A percentile compares a stretch with the other conserved stretches of the same genome.
Conservation (phyloP, 1,284 basidiomycete genomes). For the Marasmius oreades region DNA sequence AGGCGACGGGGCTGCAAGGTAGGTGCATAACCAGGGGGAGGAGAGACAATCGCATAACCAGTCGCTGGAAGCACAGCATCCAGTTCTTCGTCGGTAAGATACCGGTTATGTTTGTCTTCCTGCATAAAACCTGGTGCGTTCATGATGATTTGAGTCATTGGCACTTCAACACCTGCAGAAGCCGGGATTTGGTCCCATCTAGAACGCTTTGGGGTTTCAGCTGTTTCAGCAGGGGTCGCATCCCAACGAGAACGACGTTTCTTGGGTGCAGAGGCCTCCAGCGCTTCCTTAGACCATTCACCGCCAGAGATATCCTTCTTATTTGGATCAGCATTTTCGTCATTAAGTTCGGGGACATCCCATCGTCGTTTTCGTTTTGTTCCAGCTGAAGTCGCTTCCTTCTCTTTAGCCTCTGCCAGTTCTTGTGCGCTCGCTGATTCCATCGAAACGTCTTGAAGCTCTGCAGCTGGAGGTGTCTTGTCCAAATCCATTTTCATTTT, state of each 20-base stretch:
- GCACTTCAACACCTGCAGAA: constrained; percentile 40
- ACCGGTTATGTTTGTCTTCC: constrained; percentile 93
- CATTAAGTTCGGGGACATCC: constrained; percentile 70
- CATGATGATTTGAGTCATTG: constrained; percentile 79
- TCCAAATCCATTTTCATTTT: constrained; percentile 83
- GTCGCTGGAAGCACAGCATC: constrained; percentile 83
- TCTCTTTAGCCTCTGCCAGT: constrained; percentile 33
- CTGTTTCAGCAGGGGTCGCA: constrained; percentile 74
- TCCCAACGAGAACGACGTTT: constrained; percentile 95
- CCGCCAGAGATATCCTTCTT: constrained; percentile 41
- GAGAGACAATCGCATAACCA: constrained; percentile 91
- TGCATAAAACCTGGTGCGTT: constrained; percentile 79
- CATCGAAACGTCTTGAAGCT: constrained; percentile 66
- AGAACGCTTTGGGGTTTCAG: constrained; percentile 76
- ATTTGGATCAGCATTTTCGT: constrained; percentile 60
- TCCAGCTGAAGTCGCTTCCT: constrained; percentile 27
- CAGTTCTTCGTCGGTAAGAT: constrained; percentile 94
- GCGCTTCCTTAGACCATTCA: constrained; percentile 72
- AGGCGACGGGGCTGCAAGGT: constrained; percentile 79
- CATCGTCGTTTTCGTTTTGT: constrained; percentile 83
- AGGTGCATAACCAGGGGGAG: constrained; percentile 92
- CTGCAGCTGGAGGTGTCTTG: constrained; percentile 81
- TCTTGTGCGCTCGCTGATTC: constrained; percentile 61
- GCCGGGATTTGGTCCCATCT: constrained; percentile 93
- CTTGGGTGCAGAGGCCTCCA: constrained; percentile 73